Percentiles rank a stretch among this genome's conserved stretches.
Conservation (phyloP, 805 yeast species). For the Spathaspora passalidarum region DNA sequence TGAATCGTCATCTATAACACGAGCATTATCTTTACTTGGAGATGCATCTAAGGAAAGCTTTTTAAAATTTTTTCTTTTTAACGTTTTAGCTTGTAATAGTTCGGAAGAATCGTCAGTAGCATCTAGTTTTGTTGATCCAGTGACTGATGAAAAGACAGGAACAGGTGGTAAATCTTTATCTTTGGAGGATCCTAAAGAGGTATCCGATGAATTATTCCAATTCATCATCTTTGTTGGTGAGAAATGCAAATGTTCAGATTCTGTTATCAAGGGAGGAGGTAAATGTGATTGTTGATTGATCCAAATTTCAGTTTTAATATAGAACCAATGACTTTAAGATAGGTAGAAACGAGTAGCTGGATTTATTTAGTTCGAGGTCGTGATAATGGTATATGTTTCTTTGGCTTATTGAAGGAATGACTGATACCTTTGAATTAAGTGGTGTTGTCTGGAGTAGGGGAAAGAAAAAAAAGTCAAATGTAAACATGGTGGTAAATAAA, state of each 20-base stretch:
- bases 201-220: slow-evolving; percentile 10
- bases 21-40: slow-evolving; percentile 1
- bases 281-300: neutral
- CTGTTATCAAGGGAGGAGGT: neutral
- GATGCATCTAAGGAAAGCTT: slow-evolving; percentile 25
- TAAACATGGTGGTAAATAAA: too few relatives aligned
- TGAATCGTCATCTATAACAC: slow-evolving; percentile 3
- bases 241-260: too few relatives aligned
- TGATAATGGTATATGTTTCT: too few relatives aligned
- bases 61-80: slow-evolving; percentile 40
- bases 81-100: slow-evolving; percentile 31
- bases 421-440: too few relatives aligned
- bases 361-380: too few relatives aligned
- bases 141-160: slow-evolving; percentile 15
- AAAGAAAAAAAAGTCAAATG: too few relatives aligned
- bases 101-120: neutral
- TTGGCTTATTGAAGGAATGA: too few relatives aligned
- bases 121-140: neutral
- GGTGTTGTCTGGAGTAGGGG: too few relatives aligned
- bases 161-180: slow-evolving; percentile 40
- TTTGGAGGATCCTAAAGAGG: slow-evolving; percentile 21
- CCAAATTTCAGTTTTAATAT: too few relatives aligned
- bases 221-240: slow-evolving; percentile 9
- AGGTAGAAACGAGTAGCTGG: too few relatives aligned
- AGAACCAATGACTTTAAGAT: neutral